Evolutionary conservation across 2,329 filamentous ascomycete genomes (phyloP), one percentile per base, ranked within the genome.

Genomic region (Claviceps spartinae): DNA sequence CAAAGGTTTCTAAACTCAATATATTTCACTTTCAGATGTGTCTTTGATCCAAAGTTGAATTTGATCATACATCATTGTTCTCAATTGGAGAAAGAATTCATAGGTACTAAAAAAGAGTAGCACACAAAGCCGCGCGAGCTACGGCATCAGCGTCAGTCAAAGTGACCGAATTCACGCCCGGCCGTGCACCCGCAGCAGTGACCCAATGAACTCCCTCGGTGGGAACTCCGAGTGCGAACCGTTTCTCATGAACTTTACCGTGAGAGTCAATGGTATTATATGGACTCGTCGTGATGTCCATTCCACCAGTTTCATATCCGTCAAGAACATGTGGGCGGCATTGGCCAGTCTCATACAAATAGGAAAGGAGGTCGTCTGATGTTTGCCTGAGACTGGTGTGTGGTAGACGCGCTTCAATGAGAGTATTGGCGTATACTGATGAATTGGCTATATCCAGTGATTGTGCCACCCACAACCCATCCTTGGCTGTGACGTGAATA

Each of bases 161-260:
- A 11, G 52, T 53, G 13, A 53, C 52, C 4, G 52, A 53, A 36
- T 53, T 53, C 24, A 53, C 52, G 18, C 48, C 52, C 1, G 52
- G 52, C 4, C 52, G 43, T 2, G 52, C 52, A 9, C 52, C 52
- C 4, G 52, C 52, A 13, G 52, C 52, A 5, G 52, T 53, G 14
- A 53, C 52, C 52, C 52, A 53, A 16, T 53, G 52, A 6, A 53
- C 52, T 9, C 52, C 52, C 22, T 53, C 52, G 1, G 52, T 53
- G 18, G 52, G 52, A 20, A 53, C 40, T 4, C 52, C 52, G 5
- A 53, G 34, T 2, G 44, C 52, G 11, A 51, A 53, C 26, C 52
- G 48, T n/a, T n/a, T 51, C 42, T 49, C 34, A 5, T 53, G 52
- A 22, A 38, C 38, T n/a, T 24, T 38, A 6, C 52, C 52, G 5